phyloP scores from a whole-genome alignment of 208 protist genomes.

The Acanthamoeba lenticulata region DNA sequence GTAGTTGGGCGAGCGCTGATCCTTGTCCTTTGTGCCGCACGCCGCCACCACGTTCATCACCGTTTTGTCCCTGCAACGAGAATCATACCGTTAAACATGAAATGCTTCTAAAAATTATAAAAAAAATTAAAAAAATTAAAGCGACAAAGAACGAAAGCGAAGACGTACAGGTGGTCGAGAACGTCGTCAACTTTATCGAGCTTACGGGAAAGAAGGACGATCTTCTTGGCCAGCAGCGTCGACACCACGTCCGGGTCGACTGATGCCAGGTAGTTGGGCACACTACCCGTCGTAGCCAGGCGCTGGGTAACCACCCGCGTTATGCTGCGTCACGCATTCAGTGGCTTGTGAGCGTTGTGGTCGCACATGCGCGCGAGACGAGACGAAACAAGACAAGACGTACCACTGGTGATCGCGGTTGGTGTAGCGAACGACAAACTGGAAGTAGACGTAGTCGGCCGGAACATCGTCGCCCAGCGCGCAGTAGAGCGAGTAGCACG shows the following conservation, averaged over 20 bases:
- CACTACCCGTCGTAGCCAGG: background rate
- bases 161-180: background rate
- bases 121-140: background rate
- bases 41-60: background rate
- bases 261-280: background rate
- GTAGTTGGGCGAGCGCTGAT: background rate
- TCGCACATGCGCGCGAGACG: background rate
- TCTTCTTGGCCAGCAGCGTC: slow-evolving; percentile 9
- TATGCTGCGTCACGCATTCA: background rate
- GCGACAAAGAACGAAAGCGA: background rate
- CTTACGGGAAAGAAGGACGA: slow-evolving; percentile 11
- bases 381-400: too few relatives aligned
- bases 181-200: background rate
- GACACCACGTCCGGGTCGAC: background rate
- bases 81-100: background rate
- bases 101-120: background rate
- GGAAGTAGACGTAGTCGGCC: slow-evolving; percentile 23
- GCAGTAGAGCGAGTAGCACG: slow-evolving; percentile 33
- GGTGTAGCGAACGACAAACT: slow-evolving; percentile 60
- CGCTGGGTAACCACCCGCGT: background rate
- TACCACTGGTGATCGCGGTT: background rate
- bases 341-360: too few relatives aligned
- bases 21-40: slow-evolving; percentile 18
- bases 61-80: slow-evolving; percentile 6
- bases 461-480: background rate